These are phyloP conservation scores for Mycena latifolia DNA, from an alignment of 768 basidiomycete genomes.

Conservation along the genomic window DNA sequence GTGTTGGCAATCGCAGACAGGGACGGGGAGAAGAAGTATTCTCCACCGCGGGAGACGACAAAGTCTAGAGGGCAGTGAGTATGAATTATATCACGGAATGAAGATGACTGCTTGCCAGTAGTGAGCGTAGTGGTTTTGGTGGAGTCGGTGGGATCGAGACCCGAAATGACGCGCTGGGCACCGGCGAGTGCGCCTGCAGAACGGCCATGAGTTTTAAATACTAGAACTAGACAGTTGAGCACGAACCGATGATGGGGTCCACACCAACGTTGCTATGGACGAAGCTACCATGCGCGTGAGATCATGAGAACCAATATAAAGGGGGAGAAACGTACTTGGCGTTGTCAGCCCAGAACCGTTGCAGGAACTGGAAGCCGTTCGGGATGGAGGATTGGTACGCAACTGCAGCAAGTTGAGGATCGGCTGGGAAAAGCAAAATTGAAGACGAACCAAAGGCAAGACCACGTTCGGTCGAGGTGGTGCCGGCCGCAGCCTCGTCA, in stretches of 20 bases:
- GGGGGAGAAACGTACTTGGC: constrained; percentile 13
- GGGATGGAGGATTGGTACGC: constrained; percentile 35
- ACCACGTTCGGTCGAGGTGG: constrained; percentile 27
- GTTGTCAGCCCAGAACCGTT: constrained; percentile 33
- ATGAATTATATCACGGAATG: background rate
- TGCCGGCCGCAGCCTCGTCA: constrained; percentile 8
- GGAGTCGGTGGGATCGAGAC: constrained; percentile 28
- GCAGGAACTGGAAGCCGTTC: constrained; percentile 34
- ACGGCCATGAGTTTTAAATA: too few species aligned
- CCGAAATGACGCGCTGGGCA: constrained; percentile 18
- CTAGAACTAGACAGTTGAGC: too few species aligned
- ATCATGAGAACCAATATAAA: background rate
- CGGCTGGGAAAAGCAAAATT: too few species aligned
- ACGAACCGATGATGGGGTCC: constrained; percentile 16
- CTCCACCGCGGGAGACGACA: constrained; percentile 44
- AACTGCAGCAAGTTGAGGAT: background rate
- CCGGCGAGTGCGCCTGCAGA: constrained; percentile 4
- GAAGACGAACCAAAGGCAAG: constrained; percentile 31
- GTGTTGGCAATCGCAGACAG: constrained; percentile 40
- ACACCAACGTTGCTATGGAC: constrained; percentile 11
- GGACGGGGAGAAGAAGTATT: constrained; percentile 47
- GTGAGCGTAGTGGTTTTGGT: constrained; percentile 14
- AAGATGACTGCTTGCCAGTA: constrained; percentile 7
- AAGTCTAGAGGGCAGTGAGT: constrained; percentile 29
- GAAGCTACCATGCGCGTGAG: constrained; percentile 10